Percentiles rank a stretch among this genome's conserved stretches.
Evolutionary conservation across 164 flowering plant genomes (phyloP).

Genomic region (Stephania yunnanensis): DNA sequence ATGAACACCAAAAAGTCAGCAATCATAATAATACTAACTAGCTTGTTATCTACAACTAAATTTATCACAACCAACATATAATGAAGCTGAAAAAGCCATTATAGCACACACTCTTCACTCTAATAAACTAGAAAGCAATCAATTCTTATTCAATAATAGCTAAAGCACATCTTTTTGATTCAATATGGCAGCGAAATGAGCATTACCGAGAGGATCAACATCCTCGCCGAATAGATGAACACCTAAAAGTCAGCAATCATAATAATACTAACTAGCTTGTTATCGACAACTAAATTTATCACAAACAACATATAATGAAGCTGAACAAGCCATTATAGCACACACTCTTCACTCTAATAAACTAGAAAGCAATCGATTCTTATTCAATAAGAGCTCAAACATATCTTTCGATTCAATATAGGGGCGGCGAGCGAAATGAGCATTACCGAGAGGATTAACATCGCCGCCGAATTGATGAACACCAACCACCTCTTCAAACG

Average conservation of each 20-base stretch:
- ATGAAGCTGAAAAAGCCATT: not conserved
- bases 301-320: not conserved
- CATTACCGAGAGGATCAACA: slow-evolving; percentile 46
- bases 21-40: not conserved
- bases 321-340: not conserved
- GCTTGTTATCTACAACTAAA: not conserved
- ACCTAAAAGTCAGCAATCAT: not conserved
- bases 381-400: not conserved
- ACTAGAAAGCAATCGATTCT: not conserved
- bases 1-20: not conserved
- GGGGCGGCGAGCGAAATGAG: not conserved
- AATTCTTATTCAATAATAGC: not conserved
- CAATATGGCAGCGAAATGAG: not conserved
- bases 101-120: not conserved
- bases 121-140: not conserved
- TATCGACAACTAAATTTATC: not conserved
- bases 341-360: not conserved
- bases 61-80: not conserved
- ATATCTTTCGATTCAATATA: no score
- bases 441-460: slow-evolving; percentile 89
- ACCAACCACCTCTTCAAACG: slow-evolving; percentile 89
- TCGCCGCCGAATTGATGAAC: slow-evolving; percentile 88
- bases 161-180: no score
- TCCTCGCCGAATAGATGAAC: slow-evolving; percentile 71
- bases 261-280: not conserved